Base-by-base conservation (phyloP, 164 flowering plant species). In the Magnolia sinica region DNA sequence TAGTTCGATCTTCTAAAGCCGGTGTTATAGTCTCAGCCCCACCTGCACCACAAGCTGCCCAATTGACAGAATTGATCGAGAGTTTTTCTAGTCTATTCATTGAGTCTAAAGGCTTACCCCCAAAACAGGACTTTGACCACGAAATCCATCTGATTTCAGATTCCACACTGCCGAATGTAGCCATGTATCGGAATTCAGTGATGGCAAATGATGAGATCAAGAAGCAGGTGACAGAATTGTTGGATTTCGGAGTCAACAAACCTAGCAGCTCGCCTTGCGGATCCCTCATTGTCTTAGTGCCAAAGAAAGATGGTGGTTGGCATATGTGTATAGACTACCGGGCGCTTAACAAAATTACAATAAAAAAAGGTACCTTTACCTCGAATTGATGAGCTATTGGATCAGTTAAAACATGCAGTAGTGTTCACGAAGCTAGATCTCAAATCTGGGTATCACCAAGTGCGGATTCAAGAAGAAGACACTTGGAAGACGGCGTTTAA, bases 211-310 rank as follows among this genome's bases (percentile, higher is more conserved):
- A 50, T 72, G 63, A 50, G 0, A 22, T 55, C 19, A 51, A 72
- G 63, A 2, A 52, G 29, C 63, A 72, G 51, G 63, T 72, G 1
- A 18, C 49, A 20, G 29, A 76, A 79, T 68, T 72, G 78, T 58
- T 74, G 24, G 23, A 75, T 73, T 74, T 75, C 69, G 74, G 67
- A 8, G 50, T 19, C 23, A 55, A 50, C 4, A 11, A 20, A 51
- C 10, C 63, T 18, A 72, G 31, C 19, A 11, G 50, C 13, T n/a
- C 37, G 1, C 63, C 13, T n/a, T 9, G 14, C 2, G 5, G 52
- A 31, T 37, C 73, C 4, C 73, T 63, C 20, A 51, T 72, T 20
- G n/a, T 72, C 20, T 51, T 72, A 52, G 23, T 72, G 10, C 27
- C 27, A 24, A 20, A 68, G 71, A 68, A 68, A 24, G 71, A 68